These are phyloP conservation scores for Prunus yedoensis DNA, from an alignment of 331 rosid genomes.

Conservation along the genomic window DNA sequence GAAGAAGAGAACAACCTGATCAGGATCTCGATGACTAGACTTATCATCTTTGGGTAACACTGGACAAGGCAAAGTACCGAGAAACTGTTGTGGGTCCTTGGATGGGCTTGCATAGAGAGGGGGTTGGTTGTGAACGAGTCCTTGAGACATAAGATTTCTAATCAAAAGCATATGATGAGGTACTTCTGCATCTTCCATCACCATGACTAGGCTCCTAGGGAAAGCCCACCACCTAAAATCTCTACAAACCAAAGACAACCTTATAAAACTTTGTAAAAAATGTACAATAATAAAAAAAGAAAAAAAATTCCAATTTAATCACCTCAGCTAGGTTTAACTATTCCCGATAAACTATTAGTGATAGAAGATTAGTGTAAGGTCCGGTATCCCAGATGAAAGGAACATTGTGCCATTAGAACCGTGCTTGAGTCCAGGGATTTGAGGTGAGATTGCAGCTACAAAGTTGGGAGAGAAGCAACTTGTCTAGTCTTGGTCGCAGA, in stretches of 20 bases:
- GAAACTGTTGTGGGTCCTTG: conserved; percentile 71
- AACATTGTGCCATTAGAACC: conserved; percentile 80
- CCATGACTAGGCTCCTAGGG: conserved; percentile 84
- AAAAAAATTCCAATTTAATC: neutral
- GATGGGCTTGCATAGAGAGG: conserved; percentile 85
- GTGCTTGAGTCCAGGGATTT: conserved; percentile 58
- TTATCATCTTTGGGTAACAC: conserved; percentile 57
- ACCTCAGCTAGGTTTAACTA: neutral
- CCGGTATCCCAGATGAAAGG: conserved; percentile 77
- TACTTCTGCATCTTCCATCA: conserved; percentile 95
- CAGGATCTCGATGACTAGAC: conserved; percentile 38
- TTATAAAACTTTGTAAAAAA: neutral
- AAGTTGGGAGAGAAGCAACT: conserved; percentile 84
- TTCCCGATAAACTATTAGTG: conserved; percentile 9
- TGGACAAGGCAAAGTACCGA: conserved; percentile 90
- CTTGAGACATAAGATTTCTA: conserved; percentile 93
- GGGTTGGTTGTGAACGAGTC: conserved; percentile 70
- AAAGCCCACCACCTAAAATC: conserved; percentile 84
- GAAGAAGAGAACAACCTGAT: conserved; percentile 42
- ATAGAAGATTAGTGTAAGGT: conserved; percentile 66
- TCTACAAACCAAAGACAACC: conserved; percentile 32
- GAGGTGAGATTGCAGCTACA: conserved; percentile 39
- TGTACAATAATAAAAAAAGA: neutral
- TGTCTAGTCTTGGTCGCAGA: conserved; percentile 48
- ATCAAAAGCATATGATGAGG: conserved; percentile 97